These are phyloP conservation scores for Eutrema japonicum DNA, from an alignment of 345 rosid species.

Conservation along the genomic window DNA sequence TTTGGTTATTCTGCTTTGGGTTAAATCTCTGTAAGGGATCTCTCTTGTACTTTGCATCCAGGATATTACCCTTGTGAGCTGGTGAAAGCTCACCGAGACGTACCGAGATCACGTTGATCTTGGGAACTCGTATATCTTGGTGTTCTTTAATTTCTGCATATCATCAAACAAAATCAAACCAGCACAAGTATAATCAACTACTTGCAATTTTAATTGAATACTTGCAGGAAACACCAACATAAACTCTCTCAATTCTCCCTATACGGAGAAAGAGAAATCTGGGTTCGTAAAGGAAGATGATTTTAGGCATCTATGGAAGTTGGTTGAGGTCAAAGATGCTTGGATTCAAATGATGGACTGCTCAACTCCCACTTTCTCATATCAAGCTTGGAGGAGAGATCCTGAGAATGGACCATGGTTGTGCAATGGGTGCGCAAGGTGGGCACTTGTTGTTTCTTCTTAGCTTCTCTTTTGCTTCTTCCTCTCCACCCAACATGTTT, in stretches of 20 bases:
- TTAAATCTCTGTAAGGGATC: too few species aligned
- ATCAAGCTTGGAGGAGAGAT: conserved; percentile 95
- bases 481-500: neutral
- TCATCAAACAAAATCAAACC: too few species aligned
- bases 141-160: too few species aligned
- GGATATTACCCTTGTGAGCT: too few species aligned
- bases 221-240: too few species aligned
- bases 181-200: too few species aligned
- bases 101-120: too few species aligned
- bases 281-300: conserved; percentile 63
- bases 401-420: conserved; percentile 72
- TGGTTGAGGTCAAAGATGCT: conserved; percentile 84
- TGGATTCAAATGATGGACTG: conserved; percentile 99
- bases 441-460: neutral
- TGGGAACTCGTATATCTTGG: too few species aligned
- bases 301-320: conserved; percentile 63
- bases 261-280: conserved; percentile 42
- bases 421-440: conserved; percentile 98
- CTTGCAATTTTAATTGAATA: too few species aligned
- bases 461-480: conserved; percentile 6
- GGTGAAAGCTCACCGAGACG: too few species aligned
- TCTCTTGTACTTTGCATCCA: too few species aligned
- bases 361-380: conserved; percentile 65
- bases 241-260: conserved; percentile 43
- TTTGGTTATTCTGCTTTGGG: too few species aligned